Evolutionary conservation across 176 grass and related monocot genomes (phyloP), one percentile per base, ranked within the genome.

Genomic region (Thinopyrum elongatum): DNA sequence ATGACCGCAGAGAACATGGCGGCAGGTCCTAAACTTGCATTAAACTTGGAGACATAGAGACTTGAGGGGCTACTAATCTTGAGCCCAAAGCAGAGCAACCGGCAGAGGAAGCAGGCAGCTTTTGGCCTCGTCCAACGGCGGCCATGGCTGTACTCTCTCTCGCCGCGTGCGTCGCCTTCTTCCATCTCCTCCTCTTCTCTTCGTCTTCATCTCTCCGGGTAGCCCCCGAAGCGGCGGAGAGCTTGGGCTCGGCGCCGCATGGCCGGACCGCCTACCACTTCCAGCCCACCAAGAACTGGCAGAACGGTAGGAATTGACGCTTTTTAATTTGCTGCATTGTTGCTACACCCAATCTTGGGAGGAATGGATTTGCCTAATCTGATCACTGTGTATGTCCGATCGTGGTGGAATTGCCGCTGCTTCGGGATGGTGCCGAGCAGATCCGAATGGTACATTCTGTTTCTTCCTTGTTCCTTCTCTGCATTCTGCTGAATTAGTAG

Each of bases 241-340:
- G n/a, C 29, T 26, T 21, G 2, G 38, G 10, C 9, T 58, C 19
- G 53, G 7, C 19, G 53, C 8, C 33, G 67, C 89, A 77, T 13
- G 87, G 38, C 86, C 92, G 88, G 83, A 94, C 92, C 6, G 92
- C 94, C 73, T 97, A 94, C 86, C 94, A 97, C 79, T 97, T 97
- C 85, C 94, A 97, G 79, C 92, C 94, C 4, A 68, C 88, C 5
- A 92, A 86, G 86, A 88, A 94, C 77, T 97, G 92, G 94, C 88
- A 92, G 42, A 97, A 97, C 68, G 94, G 94, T 97, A 71, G 2
- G 81, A 13, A 6, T 39, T 53, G 1, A 16, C 49, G 46, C 26
- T 76, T 62, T n/a, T 72, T 46, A 10, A 21, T 23, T 19, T 69
- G 27, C 8, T 10, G 29, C 53, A 58, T 58, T 78, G 13, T 30